Percentiles rank a stretch among this genome's conserved stretches.
These are phyloP conservation scores for Epichloe sibirici DNA, from an alignment of 2,329 filamentous ascomycete genomes.

Conservation along the genomic window DNA sequence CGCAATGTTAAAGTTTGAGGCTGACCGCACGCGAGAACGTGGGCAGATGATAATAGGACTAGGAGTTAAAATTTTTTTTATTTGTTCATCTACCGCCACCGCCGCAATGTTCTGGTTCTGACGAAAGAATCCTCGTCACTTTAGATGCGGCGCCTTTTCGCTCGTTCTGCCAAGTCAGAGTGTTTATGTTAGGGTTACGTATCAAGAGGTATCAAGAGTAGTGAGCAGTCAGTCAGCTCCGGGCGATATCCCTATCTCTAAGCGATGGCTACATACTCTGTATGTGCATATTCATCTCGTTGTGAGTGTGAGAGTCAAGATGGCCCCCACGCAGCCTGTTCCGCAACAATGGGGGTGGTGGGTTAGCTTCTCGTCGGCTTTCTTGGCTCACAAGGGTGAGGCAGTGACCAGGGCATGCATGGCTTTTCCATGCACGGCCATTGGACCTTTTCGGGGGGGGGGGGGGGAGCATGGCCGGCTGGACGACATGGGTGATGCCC, in stretches of 20 bases:
- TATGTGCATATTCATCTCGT: no score
- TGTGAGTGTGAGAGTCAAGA: not conserved
- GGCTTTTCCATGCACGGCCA: not conserved
- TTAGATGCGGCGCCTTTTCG: no score
- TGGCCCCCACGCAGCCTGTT: not conserved
- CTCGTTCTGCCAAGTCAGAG: no score
- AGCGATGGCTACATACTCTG: not conserved
- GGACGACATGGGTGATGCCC: not conserved
- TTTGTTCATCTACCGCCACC: no score
- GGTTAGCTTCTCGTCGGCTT: not conserved
- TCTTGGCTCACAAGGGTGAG: not conserved
- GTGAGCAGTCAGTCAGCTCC: not conserved
- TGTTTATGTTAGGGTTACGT: no score
- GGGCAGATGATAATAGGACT: no score
- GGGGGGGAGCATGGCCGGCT: not conserved
- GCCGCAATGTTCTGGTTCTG: no score
- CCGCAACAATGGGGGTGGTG: not conserved
- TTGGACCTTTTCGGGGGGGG: not conserved
- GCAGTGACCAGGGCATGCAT: not conserved
- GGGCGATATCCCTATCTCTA: not conserved
- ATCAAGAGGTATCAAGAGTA: no score
- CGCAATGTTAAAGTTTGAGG: no score
- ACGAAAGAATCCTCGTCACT: no score
- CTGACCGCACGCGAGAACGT: no score
- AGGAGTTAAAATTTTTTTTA: no score